A percentile compares a stretch with the other conserved stretches of the same genome.
Evolutionary conservation across 208 protist genomes (phyloP).

Genomic region (Trichomonas gallinae): DNA sequence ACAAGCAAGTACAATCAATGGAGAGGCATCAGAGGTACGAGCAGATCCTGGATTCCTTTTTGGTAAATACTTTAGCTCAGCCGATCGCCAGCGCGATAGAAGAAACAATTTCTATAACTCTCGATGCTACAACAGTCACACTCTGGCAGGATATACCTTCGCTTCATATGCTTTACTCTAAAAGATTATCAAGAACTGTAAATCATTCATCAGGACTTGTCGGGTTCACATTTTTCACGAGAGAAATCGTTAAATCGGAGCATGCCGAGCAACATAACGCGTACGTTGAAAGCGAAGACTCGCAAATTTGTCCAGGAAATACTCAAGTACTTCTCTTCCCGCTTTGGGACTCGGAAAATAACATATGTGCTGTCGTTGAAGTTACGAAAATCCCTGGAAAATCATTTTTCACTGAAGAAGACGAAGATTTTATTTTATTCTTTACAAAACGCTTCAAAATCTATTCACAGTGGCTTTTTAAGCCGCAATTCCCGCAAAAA

Average conservation of each 20-base stretch:
- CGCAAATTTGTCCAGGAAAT: neutral
- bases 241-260: neutral
- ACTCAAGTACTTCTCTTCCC: neutral
- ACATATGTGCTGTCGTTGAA: neutral
- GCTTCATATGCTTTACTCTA: neutral
- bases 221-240: neutral
- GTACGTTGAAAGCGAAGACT: neutral
- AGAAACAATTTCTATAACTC: neutral
- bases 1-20: neutral
- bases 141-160: conserved; percentile 5
- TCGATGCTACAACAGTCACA: neutral
- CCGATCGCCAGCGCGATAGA: neutral
- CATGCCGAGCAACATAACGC: neutral
- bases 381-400: neutral
- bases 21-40: neutral
- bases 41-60: neutral
- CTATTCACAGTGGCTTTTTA: neutral
- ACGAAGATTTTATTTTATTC: conserved; percentile 11
- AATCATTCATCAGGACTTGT: neutral
- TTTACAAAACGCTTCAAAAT: neutral
- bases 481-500: neutral
- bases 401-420: neutral
- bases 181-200: neutral
- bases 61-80: neutral
- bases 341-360: neutral